These are phyloP conservation scores for Suillus hirtellus DNA, from an alignment of 768 basidiomycete genomes.

Conservation along the genomic window DNA sequence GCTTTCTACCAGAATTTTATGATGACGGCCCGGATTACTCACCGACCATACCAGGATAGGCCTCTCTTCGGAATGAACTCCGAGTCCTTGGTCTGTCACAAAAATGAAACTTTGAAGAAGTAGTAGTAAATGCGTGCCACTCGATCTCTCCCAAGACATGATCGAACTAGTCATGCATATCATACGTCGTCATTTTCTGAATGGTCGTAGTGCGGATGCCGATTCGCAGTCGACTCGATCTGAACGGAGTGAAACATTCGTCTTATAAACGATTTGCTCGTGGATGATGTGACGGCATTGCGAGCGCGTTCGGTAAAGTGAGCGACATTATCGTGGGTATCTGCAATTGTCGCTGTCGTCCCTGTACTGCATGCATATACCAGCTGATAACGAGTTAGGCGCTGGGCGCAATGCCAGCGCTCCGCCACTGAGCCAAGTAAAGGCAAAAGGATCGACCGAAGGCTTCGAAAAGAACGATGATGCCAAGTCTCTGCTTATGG, in stretches of 20 bases:
- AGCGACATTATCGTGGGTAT: conserved; percentile 20
- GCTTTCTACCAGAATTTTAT: conserved; percentile 1
- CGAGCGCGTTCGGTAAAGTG: conserved; percentile 15
- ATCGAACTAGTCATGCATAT: conserved; percentile 33
- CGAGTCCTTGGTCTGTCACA: conserved; percentile 22
- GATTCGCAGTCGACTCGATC: not conserved
- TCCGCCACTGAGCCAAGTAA: too few relatives aligned
- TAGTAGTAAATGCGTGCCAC: conserved; percentile 29
- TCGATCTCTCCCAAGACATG: conserved; percentile 35
- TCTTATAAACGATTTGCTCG: conserved; percentile 31
- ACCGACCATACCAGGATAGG: conserved; percentile 20
- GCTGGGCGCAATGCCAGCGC: not conserved
- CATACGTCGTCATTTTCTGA: conserved; percentile 19
- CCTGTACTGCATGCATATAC: too few relatives aligned
- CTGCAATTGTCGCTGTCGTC: too few relatives aligned
- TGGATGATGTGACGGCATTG: conserved; percentile 27
- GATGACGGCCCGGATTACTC: conserved; percentile 5
- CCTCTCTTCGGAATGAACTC: conserved; percentile 29
- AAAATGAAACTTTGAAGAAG: conserved; percentile 33
- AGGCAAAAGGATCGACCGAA: not conserved
- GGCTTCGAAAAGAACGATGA: not conserved
- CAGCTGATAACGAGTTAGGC: too few relatives aligned
- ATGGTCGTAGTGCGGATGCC: conserved; percentile 25
- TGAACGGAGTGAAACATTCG: conserved; percentile 17
- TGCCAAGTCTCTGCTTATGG: not conserved